Evolutionary conservation across 176 grass and related monocot genomes (phyloP), one percentile per base, ranked within the genome.

Genomic region (Cenchrus americanus): DNA sequence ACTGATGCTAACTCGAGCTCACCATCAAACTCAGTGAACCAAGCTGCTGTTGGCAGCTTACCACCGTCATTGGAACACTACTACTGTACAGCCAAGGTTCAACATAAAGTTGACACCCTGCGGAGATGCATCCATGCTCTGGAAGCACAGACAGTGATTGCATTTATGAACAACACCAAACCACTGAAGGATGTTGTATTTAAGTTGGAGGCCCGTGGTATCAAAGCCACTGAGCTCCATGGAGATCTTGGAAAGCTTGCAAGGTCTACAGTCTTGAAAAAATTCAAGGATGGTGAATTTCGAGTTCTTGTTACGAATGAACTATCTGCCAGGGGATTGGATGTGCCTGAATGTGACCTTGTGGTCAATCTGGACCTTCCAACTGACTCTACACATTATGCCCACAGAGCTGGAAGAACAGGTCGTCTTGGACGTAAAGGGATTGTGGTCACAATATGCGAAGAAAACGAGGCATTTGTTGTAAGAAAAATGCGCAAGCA

Each of bases 291-390:
- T 1, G 91, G 96, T 63, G 89, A 94, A 87, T 84, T 92, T 79
- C 92, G 96, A 88, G 89, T 98, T 83, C 77, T 98, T 44, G 96
- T 94, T 53, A 95, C 96, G 62, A 94, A 98, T 26, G 96, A 98
- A 69, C 74, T 98, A 26, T 94, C 93, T 55, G 96, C 93, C 7
- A 94, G 96, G 96, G 74, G 96, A 76, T 44, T 95, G 59, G 93
- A 95, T 78, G 93, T 98, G 83, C 91, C 93, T 21, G 93, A 98
- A 79, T 98, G 96, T 19, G 96, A 98, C 76, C 93, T 98, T 51
- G 96, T 95, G 67, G 88, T 98, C 10, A 98, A 98, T 93, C 85
- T 98, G 82, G 96, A 95, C 76, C 88, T 95, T 69, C 96, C 96
- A 11, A 98, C 93, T 10, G 96, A 98, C 49, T 95, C 96, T 10